These are phyloP conservation scores for Phytophthora podocarpi DNA, from an alignment of 352 stramenopile genomes.

Conservation along the genomic window DNA sequence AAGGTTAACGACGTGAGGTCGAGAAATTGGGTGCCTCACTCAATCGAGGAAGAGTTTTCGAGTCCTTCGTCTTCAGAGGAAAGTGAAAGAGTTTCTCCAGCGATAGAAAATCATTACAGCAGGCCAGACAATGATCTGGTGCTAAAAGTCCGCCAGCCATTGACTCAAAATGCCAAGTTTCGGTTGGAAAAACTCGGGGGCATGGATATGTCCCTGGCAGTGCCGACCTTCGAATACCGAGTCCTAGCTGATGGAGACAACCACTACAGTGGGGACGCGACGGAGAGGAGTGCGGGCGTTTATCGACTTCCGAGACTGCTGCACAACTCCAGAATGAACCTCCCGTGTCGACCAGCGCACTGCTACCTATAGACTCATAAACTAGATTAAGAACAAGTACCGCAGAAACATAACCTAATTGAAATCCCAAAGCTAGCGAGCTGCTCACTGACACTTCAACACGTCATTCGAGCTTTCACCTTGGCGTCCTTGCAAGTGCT, in stretches of 20 bases:
- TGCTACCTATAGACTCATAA: conserved; percentile 29
- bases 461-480: no score
- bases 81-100: neutral
- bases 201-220: conserved; percentile 18
- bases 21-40: conserved; percentile 17
- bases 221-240: conserved; percentile 30
- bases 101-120: neutral
- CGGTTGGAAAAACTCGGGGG: conserved; percentile 22
- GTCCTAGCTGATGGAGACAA: conserved; percentile 14
- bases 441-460: no score
- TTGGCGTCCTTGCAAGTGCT: no score
- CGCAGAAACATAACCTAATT: no score
- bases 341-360: conserved; percentile 9
- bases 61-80: conserved; percentile 18
- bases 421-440: no score
- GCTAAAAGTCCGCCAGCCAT: conserved; percentile 18
- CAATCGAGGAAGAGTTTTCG: conserved; percentile 16
- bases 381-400: no score
- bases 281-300: conserved; percentile 20
- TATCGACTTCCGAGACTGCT: conserved; percentile 31
- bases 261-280: conserved; percentile 25
- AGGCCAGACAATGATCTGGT: conserved; percentile 16
- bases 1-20: conserved; percentile 1
- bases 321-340: conserved; percentile 34
- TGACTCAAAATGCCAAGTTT: conserved; percentile 25